Base-by-base conservation (phyloP, 805 yeast genomes). In the Tetrapisispora fleetii region DNA sequence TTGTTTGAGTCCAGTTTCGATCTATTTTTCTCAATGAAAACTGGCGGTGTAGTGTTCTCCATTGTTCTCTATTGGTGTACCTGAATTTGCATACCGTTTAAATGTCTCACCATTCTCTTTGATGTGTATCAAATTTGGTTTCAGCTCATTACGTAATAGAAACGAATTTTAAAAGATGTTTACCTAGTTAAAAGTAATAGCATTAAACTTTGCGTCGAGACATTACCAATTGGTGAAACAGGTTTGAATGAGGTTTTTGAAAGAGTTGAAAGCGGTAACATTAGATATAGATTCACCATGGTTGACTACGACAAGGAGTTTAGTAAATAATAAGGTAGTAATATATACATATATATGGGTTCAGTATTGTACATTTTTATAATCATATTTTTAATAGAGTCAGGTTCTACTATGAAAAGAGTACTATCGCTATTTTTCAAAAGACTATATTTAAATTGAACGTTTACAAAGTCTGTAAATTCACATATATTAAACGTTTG, bases 241-340 rank as follows among this genome's bases (percentile, higher is more conserved):
- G 69, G 68, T 53, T 73, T 75, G 38, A 56, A 65, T 14, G 58
- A 61, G 33, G 80, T 74, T 1, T 75, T 76, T 67, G 65, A 68
- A 44, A 73, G 77, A 63, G 68, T 74, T 63, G 66, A 65, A 24
- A 55, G 65, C 8, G 79, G 79, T 57, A 79, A 78, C 54, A 76
- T 75, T 19, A 73, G 73, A 54, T 78, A 74, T 59, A 72, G 82
- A 68, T 75, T 74, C 54, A 78, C 76, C 19, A 69, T 77, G 52
- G 73, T 75, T 37, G 74, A 73, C 32, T 76, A 64, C 52, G 77
- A 73, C 54, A 70, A 76, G 36, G 53, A 50, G 43, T 58, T 58
- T 43, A 32, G 47, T 13, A 27, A 39, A 6, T 35, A 35, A 43
- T n/a, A n/a, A n/a, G n/a, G n/a, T n/a, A n/a, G n/a, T n/a, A n/a